These are phyloP conservation scores for Hypocreales sp. DNA, from an alignment of 2,329 filamentous ascomycete genomes.

Conservation along the genomic window DNA sequence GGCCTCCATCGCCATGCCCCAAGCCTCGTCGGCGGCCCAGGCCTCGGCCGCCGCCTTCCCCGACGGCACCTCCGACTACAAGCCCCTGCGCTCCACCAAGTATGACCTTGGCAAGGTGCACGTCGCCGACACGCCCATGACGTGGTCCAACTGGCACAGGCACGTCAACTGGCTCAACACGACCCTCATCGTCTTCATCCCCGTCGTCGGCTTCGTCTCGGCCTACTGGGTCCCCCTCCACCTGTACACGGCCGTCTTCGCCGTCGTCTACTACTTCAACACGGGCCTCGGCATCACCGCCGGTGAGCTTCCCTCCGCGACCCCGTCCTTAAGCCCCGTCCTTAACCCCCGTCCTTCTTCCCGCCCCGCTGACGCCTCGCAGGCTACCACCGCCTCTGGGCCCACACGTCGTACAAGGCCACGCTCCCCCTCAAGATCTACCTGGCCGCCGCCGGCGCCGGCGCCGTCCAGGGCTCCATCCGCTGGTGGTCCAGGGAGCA, in stretches of 20 bases:
- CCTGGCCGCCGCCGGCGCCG: slow-evolving; percentile 66
- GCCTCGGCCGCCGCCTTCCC: slow-evolving; percentile 25
- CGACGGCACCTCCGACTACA: slow-evolving; percentile 41
- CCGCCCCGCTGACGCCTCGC: not conserved
- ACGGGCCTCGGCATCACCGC: slow-evolving; percentile 69
- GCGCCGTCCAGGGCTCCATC: slow-evolving; percentile 73
- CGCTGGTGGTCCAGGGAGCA: slow-evolving; percentile 83
- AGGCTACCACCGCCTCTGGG: slow-evolving; percentile 57
- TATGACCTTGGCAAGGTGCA: slow-evolving; percentile 57
- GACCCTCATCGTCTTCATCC: slow-evolving; percentile 63
- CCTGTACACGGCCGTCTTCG: slow-evolving; percentile 55
- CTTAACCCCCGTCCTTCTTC: not conserved
- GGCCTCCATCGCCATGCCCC: too few relatives aligned
- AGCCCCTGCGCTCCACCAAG: slow-evolving; percentile 28
- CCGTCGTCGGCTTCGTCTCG: slow-evolving; percentile 55
- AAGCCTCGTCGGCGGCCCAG: slow-evolving; percentile 21
- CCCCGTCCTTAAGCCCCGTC: not conserved
- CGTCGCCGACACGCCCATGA: slow-evolving; percentile 72
- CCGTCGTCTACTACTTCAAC: slow-evolving; percentile 70
- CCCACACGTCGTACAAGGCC: slow-evolving; percentile 72
- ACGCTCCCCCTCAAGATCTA: slow-evolving; percentile 63
- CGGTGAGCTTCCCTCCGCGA: slow-evolving; percentile 28
- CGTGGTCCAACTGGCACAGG: slow-evolving; percentile 72
- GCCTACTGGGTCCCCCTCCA: slow-evolving; percentile 67
- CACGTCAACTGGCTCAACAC: slow-evolving; percentile 93